Base-by-base conservation (phyloP, 2,329 filamentous ascomycete genomes). In the Ceratocystis ficicola region DNA sequence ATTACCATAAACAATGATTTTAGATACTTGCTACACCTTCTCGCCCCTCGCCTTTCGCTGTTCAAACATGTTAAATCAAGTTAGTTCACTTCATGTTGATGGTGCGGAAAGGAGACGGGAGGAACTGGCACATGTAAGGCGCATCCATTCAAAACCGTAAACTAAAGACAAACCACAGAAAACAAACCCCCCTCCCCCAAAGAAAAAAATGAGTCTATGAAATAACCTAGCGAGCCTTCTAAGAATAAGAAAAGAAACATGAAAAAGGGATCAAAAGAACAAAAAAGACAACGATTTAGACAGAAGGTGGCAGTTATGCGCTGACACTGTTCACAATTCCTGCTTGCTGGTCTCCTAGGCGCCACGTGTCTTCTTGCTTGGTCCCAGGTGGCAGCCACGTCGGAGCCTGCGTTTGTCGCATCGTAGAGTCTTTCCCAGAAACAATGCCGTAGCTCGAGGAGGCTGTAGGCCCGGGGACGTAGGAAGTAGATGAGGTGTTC, bases 361-460 rank as follows among this genome's bases (percentile, higher is more conserved):
- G 74, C 92, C 91, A 96, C 1, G 89, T 95, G 63, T 90, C 88
- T 73, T 95, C 89, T 74, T 93, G 88, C 72, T 85, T 91, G 1
- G 90, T 95, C 6, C 90, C 89, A 0, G 87, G 86, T 20, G 88
- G 83, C 67, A 95, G 76, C 84, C 89, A 93, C n/a, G 76, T 76
- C 44, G 63, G 66, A 15, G 66, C 22, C n/a, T 52, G 59, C 8
- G 28, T 41, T 7, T 36, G 32, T n/a, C 66, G 63, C 20, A 52
- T 22, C 8, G 61, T n/a, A 22, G 66, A 59, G 2, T 59, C 55
- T 30, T 59, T 59, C 15, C 28, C 55, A 10, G 60, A 52, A 12
- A 62, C 41, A 22, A 62, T 65, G 1, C 62, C 57, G 48, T 67
- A 67, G 59, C 66, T 44, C 10, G 63, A 63, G n/a, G 59, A 30